Conservation (phyloP, 768 basidiomycete genomes). For the Baorangia bicolor region DNA sequence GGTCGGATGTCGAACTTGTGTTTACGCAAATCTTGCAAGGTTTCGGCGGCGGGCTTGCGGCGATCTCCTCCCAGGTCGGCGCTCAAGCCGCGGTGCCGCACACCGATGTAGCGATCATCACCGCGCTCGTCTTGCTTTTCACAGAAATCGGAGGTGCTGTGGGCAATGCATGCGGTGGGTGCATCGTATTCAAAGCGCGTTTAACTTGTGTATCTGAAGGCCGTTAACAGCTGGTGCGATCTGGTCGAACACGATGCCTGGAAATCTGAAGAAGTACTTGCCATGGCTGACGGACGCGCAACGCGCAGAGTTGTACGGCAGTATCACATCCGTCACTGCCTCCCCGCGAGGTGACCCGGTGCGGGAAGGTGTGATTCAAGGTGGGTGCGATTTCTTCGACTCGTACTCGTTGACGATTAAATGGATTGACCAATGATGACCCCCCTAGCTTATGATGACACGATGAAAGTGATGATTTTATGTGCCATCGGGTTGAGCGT, state of each 20-base stretch:
- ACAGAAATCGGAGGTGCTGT: conserved; percentile 70
- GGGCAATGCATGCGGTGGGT: conserved; percentile 58
- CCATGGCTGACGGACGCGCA: conserved; percentile 45
- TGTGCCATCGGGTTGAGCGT: conserved; percentile 53
- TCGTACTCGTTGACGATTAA: background rate
- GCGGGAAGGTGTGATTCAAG: conserved; percentile 62
- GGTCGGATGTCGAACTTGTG: conserved; percentile 54
- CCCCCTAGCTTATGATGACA: conserved; percentile 48
- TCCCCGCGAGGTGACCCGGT: conserved; percentile 54
- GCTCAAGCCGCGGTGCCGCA: conserved; percentile 68
- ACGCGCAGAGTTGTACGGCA: conserved; percentile 50
- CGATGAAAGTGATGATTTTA: conserved; percentile 56
- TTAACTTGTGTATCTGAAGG: background rate
- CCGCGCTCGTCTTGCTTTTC: conserved; percentile 63
- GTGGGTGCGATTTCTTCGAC: conserved; percentile 25
- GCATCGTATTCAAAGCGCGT: conserved; percentile 6
- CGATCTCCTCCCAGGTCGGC: conserved; percentile 53
- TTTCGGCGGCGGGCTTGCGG: conserved; percentile 70
- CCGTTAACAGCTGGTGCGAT: conserved; percentile 53
- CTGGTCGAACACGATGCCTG: conserved; percentile 68
- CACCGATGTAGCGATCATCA: conserved; percentile 63
- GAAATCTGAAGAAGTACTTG: conserved; percentile 52
- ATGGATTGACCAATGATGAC: background rate
- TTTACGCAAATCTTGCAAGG: conserved; percentile 72
- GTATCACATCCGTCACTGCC: conserved; percentile 49